phyloP scores from a whole-genome alignment of 768 basidiomycete genomes.

The Glaciozyma martinii region DNA sequence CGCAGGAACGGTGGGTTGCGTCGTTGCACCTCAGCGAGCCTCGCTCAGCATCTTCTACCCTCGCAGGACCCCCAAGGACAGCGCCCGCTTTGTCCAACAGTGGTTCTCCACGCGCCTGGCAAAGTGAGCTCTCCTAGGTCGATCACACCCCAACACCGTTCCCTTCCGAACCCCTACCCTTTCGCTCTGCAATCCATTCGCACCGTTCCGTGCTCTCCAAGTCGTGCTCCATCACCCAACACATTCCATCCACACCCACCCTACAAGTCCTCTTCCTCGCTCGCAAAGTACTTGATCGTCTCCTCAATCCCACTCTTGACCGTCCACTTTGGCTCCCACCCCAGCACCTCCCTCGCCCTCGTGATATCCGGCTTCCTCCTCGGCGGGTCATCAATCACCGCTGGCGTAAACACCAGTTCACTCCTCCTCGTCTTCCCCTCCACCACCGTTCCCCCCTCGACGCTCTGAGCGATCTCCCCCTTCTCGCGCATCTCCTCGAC shows the following conservation, averaged over 20 bases:
- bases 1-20: too few species aligned
- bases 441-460: background rate
- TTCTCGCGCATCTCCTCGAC: constrained; percentile 87
- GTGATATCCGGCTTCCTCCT: constrained; percentile 87
- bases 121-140: too few species aligned
- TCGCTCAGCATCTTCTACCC: too few species aligned
- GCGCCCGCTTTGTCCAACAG: too few species aligned
- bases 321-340: constrained; percentile 89
- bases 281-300: constrained; percentile 59
- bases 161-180: too few species aligned
- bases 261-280: background rate
- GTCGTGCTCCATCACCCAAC: too few species aligned
- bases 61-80: too few species aligned
- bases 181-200: too few species aligned
- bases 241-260: too few species aligned
- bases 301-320: constrained; percentile 89
- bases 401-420: constrained; percentile 64
- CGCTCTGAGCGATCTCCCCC: constrained; percentile 44
- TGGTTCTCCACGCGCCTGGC: too few species aligned
- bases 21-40: too few species aligned
- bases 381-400: constrained; percentile 90
- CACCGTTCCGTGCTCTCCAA: background rate
- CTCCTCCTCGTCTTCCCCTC: constrained; percentile 34
- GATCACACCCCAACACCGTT: too few species aligned
- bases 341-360: constrained; percentile 68